phyloP scores from a whole-genome alignment of 306 rosid species.

The Lotus japonicus region DNA sequence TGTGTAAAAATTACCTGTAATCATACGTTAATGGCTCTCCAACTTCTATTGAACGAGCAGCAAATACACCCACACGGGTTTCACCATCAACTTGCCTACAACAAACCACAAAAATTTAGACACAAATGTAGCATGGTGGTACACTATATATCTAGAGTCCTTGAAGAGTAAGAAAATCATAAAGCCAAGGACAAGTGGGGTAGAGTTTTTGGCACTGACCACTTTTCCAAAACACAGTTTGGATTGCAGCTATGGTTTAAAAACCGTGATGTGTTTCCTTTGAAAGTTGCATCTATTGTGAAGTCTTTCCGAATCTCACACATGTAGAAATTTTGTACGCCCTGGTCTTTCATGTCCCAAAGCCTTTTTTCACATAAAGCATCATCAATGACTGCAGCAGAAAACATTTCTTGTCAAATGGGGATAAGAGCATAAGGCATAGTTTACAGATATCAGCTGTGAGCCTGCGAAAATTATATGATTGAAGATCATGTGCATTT shows the following conservation, averaged over 20 bases:
- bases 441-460: neutral
- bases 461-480: neutral
- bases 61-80: conserved; percentile 79
- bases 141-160: neutral
- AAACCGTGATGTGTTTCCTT: conserved; percentile 82
- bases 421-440: neutral
- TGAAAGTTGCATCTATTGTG: conserved; percentile 92
- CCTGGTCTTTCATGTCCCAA: conserved; percentile 86
- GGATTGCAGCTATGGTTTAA: conserved; percentile 92
- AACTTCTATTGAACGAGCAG: conserved; percentile 58
- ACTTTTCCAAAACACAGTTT: conserved; percentile 81
- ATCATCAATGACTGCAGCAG: conserved; percentile 76
- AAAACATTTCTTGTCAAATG: conserved; percentile 12
- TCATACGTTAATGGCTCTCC: conserved; percentile 89
- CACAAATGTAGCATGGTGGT: neutral
- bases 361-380: conserved; percentile 79
- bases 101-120: conserved; percentile 21
- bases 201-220: conserved; percentile 51
- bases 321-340: conserved; percentile 77
- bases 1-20: conserved; percentile 54
- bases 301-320: conserved; percentile 92
- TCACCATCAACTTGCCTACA: conserved; percentile 94
- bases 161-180: neutral
- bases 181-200: neutral
- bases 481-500: neutral